Evolutionary conservation across 2,329 filamentous ascomycete genomes (phyloP).

Genomic region (Chaetomium strumarium): DNA sequence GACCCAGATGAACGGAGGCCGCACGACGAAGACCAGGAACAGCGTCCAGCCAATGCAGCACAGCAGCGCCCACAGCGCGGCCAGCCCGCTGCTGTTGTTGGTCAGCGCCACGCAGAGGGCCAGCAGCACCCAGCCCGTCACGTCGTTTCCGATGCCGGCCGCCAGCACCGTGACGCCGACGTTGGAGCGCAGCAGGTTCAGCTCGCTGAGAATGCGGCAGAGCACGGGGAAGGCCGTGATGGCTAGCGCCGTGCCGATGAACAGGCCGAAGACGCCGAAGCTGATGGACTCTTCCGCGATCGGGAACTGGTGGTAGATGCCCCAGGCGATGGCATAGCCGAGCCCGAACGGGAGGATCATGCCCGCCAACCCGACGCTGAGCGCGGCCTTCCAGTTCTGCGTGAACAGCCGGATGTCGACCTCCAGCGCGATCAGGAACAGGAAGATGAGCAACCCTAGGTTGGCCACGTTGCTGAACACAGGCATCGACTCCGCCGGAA

Average conservation of each 20-base stretch:
- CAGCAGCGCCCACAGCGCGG: slow-evolving; percentile 79
- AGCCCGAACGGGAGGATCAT: slow-evolving; percentile 80
- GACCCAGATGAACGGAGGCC: slow-evolving; percentile 68
- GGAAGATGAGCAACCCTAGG: slow-evolving; percentile 73
- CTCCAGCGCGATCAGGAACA: slow-evolving; percentile 84
- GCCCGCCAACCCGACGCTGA: slow-evolving; percentile 70
- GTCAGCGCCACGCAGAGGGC: slow-evolving; percentile 90
- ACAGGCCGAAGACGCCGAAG: slow-evolving; percentile 56
- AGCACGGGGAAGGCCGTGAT: slow-evolving; percentile 91
- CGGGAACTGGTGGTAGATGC: slow-evolving; percentile 67
- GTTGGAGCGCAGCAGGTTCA: slow-evolving; percentile 75
- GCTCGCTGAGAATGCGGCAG: slow-evolving; percentile 85
- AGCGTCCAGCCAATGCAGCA: slow-evolving; percentile 68
- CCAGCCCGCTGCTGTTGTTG: slow-evolving; percentile 76
- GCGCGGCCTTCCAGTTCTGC: slow-evolving; percentile 73
- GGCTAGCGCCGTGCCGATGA: slow-evolving; percentile 87
- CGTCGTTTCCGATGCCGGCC: slow-evolving; percentile 89
- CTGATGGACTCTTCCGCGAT: slow-evolving; percentile 33
- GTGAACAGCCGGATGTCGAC: slow-evolving; percentile 73
- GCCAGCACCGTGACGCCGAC: slow-evolving; percentile 86
- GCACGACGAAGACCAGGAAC: slow-evolving; percentile 66
- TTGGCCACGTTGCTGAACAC: slow-evolving; percentile 74
- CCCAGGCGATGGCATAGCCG: slow-evolving; percentile 74
- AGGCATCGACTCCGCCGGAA: slow-evolving; percentile 68
- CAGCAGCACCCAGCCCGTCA: slow-evolving; percentile 84